Base-by-base conservation (phyloP, 2,329 filamentous ascomycete species). In the Uncinocarpus reesii region DNA sequence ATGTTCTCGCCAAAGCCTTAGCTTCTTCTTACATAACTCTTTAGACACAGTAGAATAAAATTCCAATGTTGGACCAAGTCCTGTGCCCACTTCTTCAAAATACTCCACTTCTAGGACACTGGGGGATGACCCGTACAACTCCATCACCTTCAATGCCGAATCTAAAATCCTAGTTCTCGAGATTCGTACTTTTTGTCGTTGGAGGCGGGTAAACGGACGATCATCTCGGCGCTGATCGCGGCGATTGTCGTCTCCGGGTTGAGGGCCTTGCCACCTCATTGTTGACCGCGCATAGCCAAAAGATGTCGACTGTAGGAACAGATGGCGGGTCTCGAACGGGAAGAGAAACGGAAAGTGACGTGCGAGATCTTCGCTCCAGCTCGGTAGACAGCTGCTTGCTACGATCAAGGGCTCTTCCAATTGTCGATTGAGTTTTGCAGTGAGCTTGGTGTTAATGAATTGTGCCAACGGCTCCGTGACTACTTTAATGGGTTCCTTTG, bases 371-470 rank as follows among this genome's bases (percentile, higher is more conserved):
- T 96, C 90, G 52, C 87, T 93, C 92, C 92, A 98, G 60, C 79
- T 87, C 3, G 92, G 92, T 31, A 98, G 74, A 63, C 92, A 98
- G 61, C 90, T 94, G 69, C 92, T 96, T 3, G 92, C 92, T 43
- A 98, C 92, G 55, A 98, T 93, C 54, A 98, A 71, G 7, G 92
- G 92, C 67, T 98, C 93, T 62, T 98, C 92, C 10, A 98, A 72
- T 64, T 98, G 93, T 23, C 92, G 83, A 62, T 98, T 98, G 49
- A 98, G 77, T 70, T 98, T 98, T 1, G 92, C 93, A 0, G 92
- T 98, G 31, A 98, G 77, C 65, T 98, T 98, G 0, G 92, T 95
- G 62, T 98, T 98, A 67, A 98, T 92, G 58, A 98, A 98, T 57
- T 96, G 89, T 2, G 89, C 83, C 40, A 93, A 67, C 0, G 90